Evolutionary conservation across 202 grass and related monocot species (phyloP), one percentile per base, ranked within the genome.

Genomic region (Eragrostis tef): DNA sequence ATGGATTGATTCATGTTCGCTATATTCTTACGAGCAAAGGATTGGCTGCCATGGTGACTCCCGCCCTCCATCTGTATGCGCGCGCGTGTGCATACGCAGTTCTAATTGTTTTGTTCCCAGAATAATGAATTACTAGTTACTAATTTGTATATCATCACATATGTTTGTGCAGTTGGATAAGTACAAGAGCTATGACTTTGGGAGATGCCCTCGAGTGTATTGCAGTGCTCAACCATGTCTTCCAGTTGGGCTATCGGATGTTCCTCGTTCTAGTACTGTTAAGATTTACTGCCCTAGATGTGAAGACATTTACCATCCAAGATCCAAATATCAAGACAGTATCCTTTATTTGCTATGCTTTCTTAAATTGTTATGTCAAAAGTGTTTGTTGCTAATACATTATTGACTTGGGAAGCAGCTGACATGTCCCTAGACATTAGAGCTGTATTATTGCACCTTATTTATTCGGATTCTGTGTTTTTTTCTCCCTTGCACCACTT

Each of bases 231-330:
- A 91, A 52, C 90, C 90, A 49, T 97, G 90, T 49, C 86, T 97
- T 67, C 90, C 90, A 73, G 93, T 93, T 63, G 93, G 90, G 73
- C 90, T 93, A 63, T 93, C 90, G 29, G 90, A 97, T 59, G 82
- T 97, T 90, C 90, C 93, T 80, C 93, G 90, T 67, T 84, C 90
- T 25, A 89, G 93, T 81, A 91, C 87, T 9, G 81, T 88, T 74
- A 97, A 91, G 64, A 93, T 97, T 83, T 97, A 93, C 80, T 97
- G 90, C 65, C 93, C 93, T 25, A 97, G 87, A 70, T 97, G 90
- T 50, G 93, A 93, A 67, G 90, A 97, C 56, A 57, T 97, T 44
- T 93, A 93, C 81, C 86, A 85, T 65, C 93, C 93, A 29, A 93
- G 88, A 91, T 97, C 93, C 52, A 97, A 97, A 74, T 91, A 97